phyloP scores from a whole-genome alignment of 768 basidiomycete species.

The Trametes coccinea region DNA sequence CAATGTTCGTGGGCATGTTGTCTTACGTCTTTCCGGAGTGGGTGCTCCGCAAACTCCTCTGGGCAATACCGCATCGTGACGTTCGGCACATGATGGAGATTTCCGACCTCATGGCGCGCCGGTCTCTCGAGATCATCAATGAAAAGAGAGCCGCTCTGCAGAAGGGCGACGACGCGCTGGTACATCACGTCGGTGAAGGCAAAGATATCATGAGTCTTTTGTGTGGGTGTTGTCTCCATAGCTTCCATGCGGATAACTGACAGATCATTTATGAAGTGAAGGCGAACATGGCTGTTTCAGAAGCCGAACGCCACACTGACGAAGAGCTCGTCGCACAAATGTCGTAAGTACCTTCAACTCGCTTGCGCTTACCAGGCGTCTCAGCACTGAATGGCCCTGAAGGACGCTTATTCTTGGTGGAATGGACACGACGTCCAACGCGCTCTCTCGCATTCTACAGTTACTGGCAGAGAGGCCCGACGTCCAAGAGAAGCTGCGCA shows the following conservation, averaged over 20 bases:
- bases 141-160: constrained; percentile 37
- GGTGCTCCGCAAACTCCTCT: constrained; percentile 45
- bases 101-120: constrained; percentile 48
- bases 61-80: constrained; percentile 38
- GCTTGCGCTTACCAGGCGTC: no score
- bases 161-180: constrained; percentile 29
- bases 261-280: constrained; percentile 19
- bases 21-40: constrained; percentile 41
- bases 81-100: constrained; percentile 46
- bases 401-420: constrained; percentile 27
- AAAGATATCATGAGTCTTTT: constrained; percentile 54
- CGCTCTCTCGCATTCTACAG: constrained; percentile 20
- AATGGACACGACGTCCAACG: constrained; percentile 27
- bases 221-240: constrained; percentile 32
- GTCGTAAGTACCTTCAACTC: constrained; percentile 10
- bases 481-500: constrained; percentile 32
- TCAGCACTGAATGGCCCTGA: no score
- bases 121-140: constrained; percentile 41
- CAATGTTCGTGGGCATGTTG: constrained; percentile 47
- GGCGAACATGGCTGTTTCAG: constrained; percentile 16
- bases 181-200: constrained; percentile 30
- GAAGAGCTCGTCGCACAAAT: constrained; percentile 20
- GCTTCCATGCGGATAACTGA: background rate
- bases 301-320: constrained; percentile 15
- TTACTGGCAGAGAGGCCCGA: constrained; percentile 31